Evolutionary conservation across 371 early-diverging fungal species (phyloP), one percentile per base, ranked within the genome.

Genomic region (Lichtheimia ornata): DNA sequence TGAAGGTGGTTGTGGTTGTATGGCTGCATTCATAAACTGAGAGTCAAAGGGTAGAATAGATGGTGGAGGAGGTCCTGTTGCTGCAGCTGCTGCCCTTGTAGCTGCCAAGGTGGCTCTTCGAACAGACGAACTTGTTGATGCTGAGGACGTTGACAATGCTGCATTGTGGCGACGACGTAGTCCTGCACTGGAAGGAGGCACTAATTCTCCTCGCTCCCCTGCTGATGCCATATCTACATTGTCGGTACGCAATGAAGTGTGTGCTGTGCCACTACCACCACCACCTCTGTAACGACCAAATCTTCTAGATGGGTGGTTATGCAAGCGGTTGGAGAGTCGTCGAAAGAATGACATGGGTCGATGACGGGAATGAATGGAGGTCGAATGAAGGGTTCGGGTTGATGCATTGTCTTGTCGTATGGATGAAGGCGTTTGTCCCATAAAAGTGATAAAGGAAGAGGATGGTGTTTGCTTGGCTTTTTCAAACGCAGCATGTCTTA

Each of bases 321-420:
- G 63, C 47, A 68, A 27, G 17, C 64, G 53, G 25, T 58, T 64
- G 4, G 64, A 61, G 15, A 68, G 35, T n/a, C 69, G 56, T 27
- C 69, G 57, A 27, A 68, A 61, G 41, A 68, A 64, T 5, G 64
- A 63, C 61, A 57, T 53, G 45, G 69, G 64, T 27, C 69, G 64
- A 11, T 35, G 35, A 5, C 61, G 51, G 35, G 69, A 68, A 17
- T 60, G 57, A 24, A 67, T 56, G 53, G 69, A 68, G 12, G 69
- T 64, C 7, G 69, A 68, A 55, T 68, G 69, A 28, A 68, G 62
- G n/a, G 69, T 68, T 30, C 69, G 63, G 43, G 69, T 68, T 28
- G 69, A 68, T 27, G 69, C 69, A 68, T 68, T 68, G 64, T 68
- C 69, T 22, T 68, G 69, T n/a, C 69, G 20, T 11, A 56, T 51